Conservation (phyloP, 2,329 filamentous ascomycete genomes). For the Stagonosporopsis chrysanthemi region DNA sequence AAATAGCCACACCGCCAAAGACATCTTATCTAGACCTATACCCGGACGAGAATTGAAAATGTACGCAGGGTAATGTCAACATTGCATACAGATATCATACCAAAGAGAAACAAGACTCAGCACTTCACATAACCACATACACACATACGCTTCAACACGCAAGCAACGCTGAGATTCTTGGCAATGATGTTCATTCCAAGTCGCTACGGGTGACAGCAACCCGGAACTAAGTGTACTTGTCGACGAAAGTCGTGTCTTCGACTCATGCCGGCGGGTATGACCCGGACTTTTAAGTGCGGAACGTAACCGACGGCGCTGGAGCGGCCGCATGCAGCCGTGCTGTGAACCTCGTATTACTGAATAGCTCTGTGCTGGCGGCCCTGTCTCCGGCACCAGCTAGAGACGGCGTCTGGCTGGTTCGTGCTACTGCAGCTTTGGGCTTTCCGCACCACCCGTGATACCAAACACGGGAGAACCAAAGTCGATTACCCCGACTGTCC, state of each 20-base stretch:
- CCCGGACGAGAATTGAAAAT: neutral
- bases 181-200: neutral
- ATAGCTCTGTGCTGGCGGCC: slow-evolving; percentile 1
- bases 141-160: too few relatives aligned
- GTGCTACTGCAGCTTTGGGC: slow-evolving; percentile 10
- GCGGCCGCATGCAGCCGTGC: slow-evolving; percentile 6
- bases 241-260: neutral
- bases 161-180: neutral
- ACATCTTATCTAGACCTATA: neutral
- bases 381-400: slow-evolving; percentile 13
- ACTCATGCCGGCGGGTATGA: slow-evolving; percentile 1
- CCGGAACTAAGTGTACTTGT: neutral
- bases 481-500: neutral
- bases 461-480: slow-evolving; percentile 5
- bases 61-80: neutral
- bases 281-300: neutral
- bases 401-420: slow-evolving; percentile 9
- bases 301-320: neutral
- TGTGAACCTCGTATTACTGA: neutral
- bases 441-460: slow-evolving; percentile 14
- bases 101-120: neutral
- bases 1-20: too few relatives aligned
- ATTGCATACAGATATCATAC: neutral
- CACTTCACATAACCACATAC: neutral
- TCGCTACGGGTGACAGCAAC: neutral